Base-by-base conservation (phyloP, 495 filamentous ascomycete genomes). In the Geopyxis carbonaria region DNA sequence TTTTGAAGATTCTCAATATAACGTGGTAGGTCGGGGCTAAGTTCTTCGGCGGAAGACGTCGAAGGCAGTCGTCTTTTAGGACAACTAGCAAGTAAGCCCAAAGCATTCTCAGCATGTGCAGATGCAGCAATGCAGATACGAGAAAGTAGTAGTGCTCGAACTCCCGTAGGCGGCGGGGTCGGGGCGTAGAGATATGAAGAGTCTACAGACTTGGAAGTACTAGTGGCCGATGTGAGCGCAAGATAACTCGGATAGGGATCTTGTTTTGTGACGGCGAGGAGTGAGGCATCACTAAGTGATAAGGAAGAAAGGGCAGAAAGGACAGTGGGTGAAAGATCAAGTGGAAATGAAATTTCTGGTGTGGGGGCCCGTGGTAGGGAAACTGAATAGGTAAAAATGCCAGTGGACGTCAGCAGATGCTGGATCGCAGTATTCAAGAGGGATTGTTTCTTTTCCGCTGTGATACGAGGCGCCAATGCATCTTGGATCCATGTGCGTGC, bases 231-330 rank as follows among this genome's bases (percentile, higher is more conserved):
- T 5, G 44, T 42, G 16, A 48, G 31, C 13, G 43, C 22, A 20
- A 56, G 42, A 33, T 55, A 56, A 3, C 74, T 73, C 1, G 89
- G 75, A 49, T 95, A 93, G 0, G 87, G 82, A 52, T 97, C 89
- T 47, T 93, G 86, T 50, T 93, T 94, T 21, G 87, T 58, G 0
- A 94, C 83, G 2, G 83, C 80, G 2, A 93, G 65, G 4, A 95
- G 68, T 0, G 86, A 94, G 0, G 89, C 87, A 56, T 93, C 84
- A 0, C 83, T 80, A 8, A 91, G 60, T 0, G 84, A 76, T 4
- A 94, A 66, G 1, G 68, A 69, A 9, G 74, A 65, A 19, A 93
- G 65, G 4, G 82, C 82, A 0, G 67, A 64, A n/a, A 85, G 69
- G 3, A 73, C 66, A 0, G 70, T 55, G 1, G 73, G 63, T 22